Percentiles rank a stretch among this genome's conserved stretches.
Conservation (phyloP, 1,139 yeast genomes). For the Saccharomyces hybrid region DNA sequence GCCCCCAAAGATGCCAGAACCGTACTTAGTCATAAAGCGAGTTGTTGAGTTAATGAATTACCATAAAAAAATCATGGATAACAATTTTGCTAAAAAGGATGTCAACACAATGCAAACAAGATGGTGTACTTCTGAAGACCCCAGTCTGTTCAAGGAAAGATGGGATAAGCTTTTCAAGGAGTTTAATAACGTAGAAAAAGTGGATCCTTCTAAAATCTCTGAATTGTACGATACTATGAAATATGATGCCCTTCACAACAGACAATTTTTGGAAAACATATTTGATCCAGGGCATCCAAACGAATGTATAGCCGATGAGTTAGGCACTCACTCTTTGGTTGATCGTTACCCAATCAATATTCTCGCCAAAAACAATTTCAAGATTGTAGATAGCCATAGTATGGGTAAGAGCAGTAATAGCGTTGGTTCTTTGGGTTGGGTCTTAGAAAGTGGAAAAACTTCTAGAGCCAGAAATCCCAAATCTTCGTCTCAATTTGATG, state of each 20-base stretch:
- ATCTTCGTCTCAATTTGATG: slow-evolving; percentile 62
- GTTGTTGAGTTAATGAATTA: slow-evolving; percentile 95
- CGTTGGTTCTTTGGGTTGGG: slow-evolving; percentile 73
- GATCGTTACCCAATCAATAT: slow-evolving; percentile 72
- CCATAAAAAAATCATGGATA: slow-evolving; percentile 76
- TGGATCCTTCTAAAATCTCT: slow-evolving; percentile 93
- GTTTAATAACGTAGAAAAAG: slow-evolving; percentile 87
- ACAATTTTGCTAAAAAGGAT: slow-evolving; percentile 64
- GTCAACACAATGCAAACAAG: slow-evolving; percentile 60
- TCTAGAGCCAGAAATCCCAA: slow-evolving; percentile 30
- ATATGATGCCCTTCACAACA: slow-evolving; percentile 92
- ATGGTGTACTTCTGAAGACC: slow-evolving; percentile 98
- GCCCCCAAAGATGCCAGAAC: slow-evolving; percentile 98
- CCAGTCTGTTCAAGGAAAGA: slow-evolving; percentile 79
- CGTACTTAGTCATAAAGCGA: slow-evolving; percentile 83
- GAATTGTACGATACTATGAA: slow-evolving; percentile 98
- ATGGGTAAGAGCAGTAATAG: slow-evolving; percentile 33
- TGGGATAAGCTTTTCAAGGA: slow-evolving; percentile 97
- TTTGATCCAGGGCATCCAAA: slow-evolving; percentile 58
- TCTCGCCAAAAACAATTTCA: slow-evolving; percentile 68
- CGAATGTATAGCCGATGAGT: slow-evolving; percentile 43
- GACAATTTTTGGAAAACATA: slow-evolving; percentile 76
- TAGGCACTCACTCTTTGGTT: slow-evolving; percentile 55
- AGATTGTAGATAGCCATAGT: slow-evolving; percentile 30
- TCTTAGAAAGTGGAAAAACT: slow-evolving; percentile 44